Conservation (phyloP, 1,139 yeast species). For the Blastobotrys arbuscula region DNA sequence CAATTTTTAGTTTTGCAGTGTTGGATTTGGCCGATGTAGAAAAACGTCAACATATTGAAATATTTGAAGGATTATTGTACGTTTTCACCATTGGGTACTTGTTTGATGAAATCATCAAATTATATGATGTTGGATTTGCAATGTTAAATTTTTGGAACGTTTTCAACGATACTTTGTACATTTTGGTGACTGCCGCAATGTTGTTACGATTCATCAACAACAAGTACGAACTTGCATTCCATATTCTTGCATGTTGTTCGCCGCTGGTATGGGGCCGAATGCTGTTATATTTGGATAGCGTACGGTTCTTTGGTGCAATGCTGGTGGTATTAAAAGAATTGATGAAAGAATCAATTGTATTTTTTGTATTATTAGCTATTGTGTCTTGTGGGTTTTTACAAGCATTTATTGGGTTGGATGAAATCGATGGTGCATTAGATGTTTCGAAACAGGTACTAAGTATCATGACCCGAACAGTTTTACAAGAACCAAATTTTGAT, state of each 20-base stretch:
- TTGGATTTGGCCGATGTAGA: conserved; percentile 37
- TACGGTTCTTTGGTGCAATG: conserved; percentile 83
- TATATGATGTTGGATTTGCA: conserved; percentile 68
- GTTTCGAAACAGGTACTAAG: conserved; percentile 60
- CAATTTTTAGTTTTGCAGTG: conserved; percentile 58
- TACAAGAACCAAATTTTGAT: conserved; percentile 68
- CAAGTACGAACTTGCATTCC: conserved; percentile 61
- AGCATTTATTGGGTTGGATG: conserved; percentile 81
- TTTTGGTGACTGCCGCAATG: conserved; percentile 49
- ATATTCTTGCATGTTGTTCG: conserved; percentile 72
- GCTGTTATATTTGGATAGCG: conserved; percentile 69
- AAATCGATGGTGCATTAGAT: conserved; percentile 78
- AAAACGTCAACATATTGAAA: neutral
- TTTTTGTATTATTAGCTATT: conserved; percentile 66
- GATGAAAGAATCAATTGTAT: conserved; percentile 79
- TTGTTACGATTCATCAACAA: conserved; percentile 43
- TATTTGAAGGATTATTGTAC: conserved; percentile 53
- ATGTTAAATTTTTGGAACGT: conserved; percentile 78
- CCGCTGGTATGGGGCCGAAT: conserved; percentile 85
- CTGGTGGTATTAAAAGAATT: conserved; percentile 76
- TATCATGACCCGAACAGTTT: conserved; percentile 62
- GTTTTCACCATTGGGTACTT: conserved; percentile 62
- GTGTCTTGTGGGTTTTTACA: conserved; percentile 78
- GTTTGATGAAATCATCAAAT: conserved; percentile 60
- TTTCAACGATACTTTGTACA: conserved; percentile 66